A percentile compares a stretch with the other conserved stretches of the same genome.
These are phyloP conservation scores for Macrolepiota albuminosa DNA, from an alignment of 768 basidiomycete species.

Conservation along the genomic window DNA sequence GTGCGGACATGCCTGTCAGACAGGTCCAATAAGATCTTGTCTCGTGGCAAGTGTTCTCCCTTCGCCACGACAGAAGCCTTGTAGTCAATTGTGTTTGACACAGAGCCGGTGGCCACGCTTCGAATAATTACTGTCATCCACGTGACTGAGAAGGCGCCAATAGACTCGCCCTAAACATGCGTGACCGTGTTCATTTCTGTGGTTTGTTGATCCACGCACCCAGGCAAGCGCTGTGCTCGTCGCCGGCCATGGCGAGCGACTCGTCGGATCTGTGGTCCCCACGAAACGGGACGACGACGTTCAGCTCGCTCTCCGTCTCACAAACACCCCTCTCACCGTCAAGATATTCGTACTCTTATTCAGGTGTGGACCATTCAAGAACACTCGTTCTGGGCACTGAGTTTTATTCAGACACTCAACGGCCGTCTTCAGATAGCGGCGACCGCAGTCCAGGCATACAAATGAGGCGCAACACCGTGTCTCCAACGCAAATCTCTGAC, in stretches of 20 bases:
- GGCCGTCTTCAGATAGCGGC: conserved; percentile 44
- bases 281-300: conserved; percentile 55
- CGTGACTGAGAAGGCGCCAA: conserved; percentile 5
- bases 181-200: conserved; percentile 13
- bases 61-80: background rate
- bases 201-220: conserved; percentile 11
- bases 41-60: background rate
- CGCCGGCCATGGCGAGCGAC: conserved; percentile 31
- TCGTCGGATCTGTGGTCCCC: conserved; percentile 56
- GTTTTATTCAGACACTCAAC: conserved; percentile 33
- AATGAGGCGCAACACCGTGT: conserved; percentile 52
- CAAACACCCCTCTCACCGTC: conserved; percentile 41
- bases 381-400: conserved; percentile 4
- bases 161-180: conserved; percentile 9
- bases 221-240: conserved; percentile 13
- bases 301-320: conserved; percentile 45
- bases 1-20: background rate
- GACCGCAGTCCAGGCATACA: conserved; percentile 34
- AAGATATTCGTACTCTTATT: conserved; percentile 53
- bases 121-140: background rate
- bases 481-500: conserved; percentile 40
- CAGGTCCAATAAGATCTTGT: background rate
- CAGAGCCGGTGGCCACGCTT: background rate
- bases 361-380: conserved; percentile 35
- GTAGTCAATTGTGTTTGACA: too few relatives aligned